Percentiles rank a stretch among this genome's conserved stretches.
phyloP scores from a whole-genome alignment of 148 eudicot species.

The Suaeda aralocaspica region DNA sequence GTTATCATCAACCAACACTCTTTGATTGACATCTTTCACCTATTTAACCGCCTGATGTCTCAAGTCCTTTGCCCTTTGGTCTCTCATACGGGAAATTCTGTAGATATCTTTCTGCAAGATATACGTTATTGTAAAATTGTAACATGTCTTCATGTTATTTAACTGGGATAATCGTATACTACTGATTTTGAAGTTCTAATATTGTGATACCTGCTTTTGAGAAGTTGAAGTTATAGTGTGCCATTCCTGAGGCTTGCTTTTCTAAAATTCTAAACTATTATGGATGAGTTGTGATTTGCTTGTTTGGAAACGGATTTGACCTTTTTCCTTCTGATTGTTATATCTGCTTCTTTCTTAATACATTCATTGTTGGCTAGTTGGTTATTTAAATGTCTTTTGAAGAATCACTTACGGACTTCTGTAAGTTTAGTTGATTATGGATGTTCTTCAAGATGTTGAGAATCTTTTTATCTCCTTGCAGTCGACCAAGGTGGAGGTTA shows the following conservation, averaged over 20 bases:
- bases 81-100: too few relatives aligned
- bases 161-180: too few relatives aligned
- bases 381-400: not conserved
- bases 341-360: not conserved
- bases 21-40: too few relatives aligned
- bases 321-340: not conserved
- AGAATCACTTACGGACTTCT: constrained; percentile 1
- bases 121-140: not conserved
- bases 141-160: not conserved
- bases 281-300: not conserved
- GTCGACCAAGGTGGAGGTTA: constrained; percentile 90
- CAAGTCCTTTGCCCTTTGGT: too few relatives aligned
- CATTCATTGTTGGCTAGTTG: too few relatives aligned
- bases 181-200: not conserved
- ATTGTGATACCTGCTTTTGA: not conserved
- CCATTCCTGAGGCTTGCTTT: not conserved
- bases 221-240: not conserved
- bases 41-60: too few relatives aligned
- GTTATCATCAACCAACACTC: too few relatives aligned
- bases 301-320: not conserved
- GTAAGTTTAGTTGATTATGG: not conserved
- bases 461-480: constrained; percentile 27
- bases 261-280: not conserved
- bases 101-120: too few relatives aligned
- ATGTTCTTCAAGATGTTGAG: constrained; percentile 3